Evolutionary conservation across 768 basidiomycete genomes (phyloP).

Genomic region (Suillus sp.): DNA sequence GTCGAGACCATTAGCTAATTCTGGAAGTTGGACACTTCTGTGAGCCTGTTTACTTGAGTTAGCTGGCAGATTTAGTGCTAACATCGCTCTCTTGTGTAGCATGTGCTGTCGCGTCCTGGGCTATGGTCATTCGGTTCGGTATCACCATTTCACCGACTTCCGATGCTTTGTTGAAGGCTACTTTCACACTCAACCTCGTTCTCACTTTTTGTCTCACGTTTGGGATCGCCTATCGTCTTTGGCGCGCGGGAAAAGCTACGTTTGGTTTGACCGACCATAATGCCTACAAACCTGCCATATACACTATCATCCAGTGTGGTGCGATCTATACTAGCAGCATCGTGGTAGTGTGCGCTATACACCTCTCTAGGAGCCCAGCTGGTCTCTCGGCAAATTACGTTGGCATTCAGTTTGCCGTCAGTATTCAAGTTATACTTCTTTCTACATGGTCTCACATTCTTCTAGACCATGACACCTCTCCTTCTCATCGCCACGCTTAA

Average conservation of each 20-base stretch:
- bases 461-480: conserved; percentile 4
- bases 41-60: not conserved
- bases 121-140: not conserved
- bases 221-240: conserved; percentile 19
- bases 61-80: not conserved
- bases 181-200: conserved; percentile 16
- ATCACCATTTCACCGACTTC: not conserved
- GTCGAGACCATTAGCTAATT: not conserved
- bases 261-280: not conserved
- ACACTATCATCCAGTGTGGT: conserved; percentile 25
- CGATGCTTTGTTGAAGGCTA: not conserved
- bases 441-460: not conserved
- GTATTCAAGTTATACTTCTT: not conserved
- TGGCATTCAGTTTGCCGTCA: not conserved
- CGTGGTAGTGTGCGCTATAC: conserved; percentile 15
- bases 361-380: not conserved
- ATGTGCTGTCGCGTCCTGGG: not conserved
- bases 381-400: conserved; percentile 9
- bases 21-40: conserved; percentile 4
- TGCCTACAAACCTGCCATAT: conserved; percentile 16
- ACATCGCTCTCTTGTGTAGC: not conserved
- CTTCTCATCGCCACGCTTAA: not conserved
- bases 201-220: conserved; percentile 17
- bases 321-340: conserved; percentile 18
- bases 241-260: conserved; percentile 12